These are phyloP conservation scores for Populus hybrid DNA, from an alignment of 441 rosid species.

Conservation along the genomic window DNA sequence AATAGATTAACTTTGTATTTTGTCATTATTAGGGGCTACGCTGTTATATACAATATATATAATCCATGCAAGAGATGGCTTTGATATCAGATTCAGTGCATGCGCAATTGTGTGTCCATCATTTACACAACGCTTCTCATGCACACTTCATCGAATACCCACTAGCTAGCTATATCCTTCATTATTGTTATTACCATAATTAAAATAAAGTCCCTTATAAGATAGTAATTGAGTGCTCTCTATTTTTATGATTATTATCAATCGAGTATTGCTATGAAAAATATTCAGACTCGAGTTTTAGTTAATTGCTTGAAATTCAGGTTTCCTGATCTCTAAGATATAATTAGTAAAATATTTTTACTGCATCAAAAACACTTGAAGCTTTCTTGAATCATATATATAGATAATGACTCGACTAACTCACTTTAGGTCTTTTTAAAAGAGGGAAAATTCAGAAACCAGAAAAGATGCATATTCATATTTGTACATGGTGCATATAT, in stretches of 20 bases:
- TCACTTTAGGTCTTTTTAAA: not conserved
- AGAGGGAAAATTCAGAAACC: not conserved
- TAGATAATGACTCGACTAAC: not conserved
- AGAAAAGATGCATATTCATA: not conserved
- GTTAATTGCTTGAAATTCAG: not conserved
- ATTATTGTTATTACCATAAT: slow-evolving; percentile 18
- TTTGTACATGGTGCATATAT: not conserved
- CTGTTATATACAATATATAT: slow-evolving; percentile 2
- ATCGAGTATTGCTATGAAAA: not conserved
- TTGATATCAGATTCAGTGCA: slow-evolving; percentile 15
- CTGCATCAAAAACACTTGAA: not conserved
- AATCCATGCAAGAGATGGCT: slow-evolving; percentile 11
- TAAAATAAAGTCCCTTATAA: slow-evolving; percentile 14
- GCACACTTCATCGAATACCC: slow-evolving; percentile 35
- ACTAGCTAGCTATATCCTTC: slow-evolving; percentile 11
- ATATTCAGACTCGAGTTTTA: not conserved
- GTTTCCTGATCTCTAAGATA: not conserved
- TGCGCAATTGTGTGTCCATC: slow-evolving; percentile 1
- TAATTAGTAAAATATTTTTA: not conserved
- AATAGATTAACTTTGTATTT: slow-evolving; percentile 5
- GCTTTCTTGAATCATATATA: not conserved
- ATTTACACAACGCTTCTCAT: slow-evolving; percentile 33
- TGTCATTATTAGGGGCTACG: slow-evolving; percentile 2
- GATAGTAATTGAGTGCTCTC: not conserved
- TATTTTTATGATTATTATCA: not conserved